A percentile compares a stretch with the other conserved stretches of the same genome.
Evolutionary conservation across 352 stramenopile species (phyloP).

Genomic region (Phytopythium kandeliae): DNA sequence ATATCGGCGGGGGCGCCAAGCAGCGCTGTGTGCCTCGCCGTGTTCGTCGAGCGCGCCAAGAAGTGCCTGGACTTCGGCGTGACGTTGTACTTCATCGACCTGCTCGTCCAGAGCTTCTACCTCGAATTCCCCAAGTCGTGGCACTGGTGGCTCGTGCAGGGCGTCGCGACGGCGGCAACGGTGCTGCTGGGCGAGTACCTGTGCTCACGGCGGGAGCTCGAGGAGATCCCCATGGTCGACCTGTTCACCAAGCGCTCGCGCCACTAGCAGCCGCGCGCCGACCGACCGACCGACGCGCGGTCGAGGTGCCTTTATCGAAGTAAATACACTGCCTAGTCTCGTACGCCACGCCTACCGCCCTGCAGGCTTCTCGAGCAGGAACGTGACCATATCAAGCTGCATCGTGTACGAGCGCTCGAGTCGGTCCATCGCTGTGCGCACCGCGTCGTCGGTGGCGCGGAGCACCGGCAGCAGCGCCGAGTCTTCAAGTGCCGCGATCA

Average conservation of each 20-base stretch:
- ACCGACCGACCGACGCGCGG: too few species aligned
- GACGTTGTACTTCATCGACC: constrained; percentile 85
- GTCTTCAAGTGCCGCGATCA: constrained; percentile 61
- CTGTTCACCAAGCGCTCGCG: constrained; percentile 70
- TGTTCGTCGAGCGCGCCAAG: constrained; percentile 87
- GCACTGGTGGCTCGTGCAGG: constrained; percentile 86
- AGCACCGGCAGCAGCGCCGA: constrained; percentile 39
- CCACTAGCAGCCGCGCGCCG: too few species aligned
- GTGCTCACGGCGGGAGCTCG: constrained; percentile 79
- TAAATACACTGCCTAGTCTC: constrained; percentile 1
- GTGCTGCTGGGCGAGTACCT: constrained; percentile 86
- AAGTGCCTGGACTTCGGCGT: constrained; percentile 90
- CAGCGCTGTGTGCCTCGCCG: constrained; percentile 61
- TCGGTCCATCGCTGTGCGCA: constrained; percentile 55
- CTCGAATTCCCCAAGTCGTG: constrained; percentile 79
- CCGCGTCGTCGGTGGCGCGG: constrained; percentile 46
- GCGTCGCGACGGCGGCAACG: constrained; percentile 58
- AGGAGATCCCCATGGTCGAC: constrained; percentile 87
- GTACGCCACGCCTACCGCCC: background rate
- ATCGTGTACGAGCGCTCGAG: constrained; percentile 63
- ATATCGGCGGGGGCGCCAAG: too few species aligned
- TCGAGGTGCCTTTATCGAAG: too few species aligned
- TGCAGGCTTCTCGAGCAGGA: constrained; percentile 33
- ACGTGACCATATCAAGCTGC: constrained; percentile 67
- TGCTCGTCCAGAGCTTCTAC: constrained; percentile 80